phyloP scores from a whole-genome alignment of 768 basidiomycete genomes.

The Trametes maxima region DNA sequence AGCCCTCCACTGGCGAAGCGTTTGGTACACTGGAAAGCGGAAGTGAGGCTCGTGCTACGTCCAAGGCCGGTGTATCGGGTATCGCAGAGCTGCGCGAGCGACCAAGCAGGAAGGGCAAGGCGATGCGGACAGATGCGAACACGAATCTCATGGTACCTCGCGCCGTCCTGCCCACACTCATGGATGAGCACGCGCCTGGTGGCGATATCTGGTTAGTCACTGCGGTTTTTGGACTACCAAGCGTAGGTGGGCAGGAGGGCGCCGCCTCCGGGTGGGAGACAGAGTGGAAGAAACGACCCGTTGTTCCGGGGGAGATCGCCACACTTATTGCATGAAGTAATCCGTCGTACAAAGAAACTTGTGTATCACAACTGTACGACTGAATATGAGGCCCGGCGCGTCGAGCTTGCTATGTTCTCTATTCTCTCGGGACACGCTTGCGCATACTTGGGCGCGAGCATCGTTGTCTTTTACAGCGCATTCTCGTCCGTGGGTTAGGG shows the following conservation, averaged over 20 bases:
- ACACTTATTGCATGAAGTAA: slow-evolving; percentile 1
- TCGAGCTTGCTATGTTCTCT: no score
- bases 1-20: slow-evolving; percentile 41
- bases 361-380: background rate
- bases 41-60: slow-evolving; percentile 53
- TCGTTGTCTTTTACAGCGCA: no score
- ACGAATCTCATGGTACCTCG: slow-evolving; percentile 68
- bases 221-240: slow-evolving; percentile 65
- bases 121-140: slow-evolving; percentile 72
- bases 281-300: slow-evolving; percentile 52
- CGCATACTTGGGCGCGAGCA: no score
- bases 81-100: slow-evolving; percentile 51
- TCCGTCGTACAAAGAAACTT: background rate
- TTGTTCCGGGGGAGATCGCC: slow-evolving; percentile 43
- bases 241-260: slow-evolving; percentile 38
- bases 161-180: slow-evolving; percentile 67
- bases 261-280: slow-evolving; percentile 45
- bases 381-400: no score
- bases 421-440: no score
- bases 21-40: slow-evolving; percentile 55
- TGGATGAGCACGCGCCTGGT: slow-evolving; percentile 47
- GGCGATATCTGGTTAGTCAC: slow-evolving; percentile 62
- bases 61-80: slow-evolving; percentile 63
- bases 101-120: slow-evolving; percentile 39
- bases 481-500: no score